These are phyloP conservation scores for Xylaria acuta DNA, from an alignment of 495 filamentous ascomycete species.

Conservation along the genomic window DNA sequence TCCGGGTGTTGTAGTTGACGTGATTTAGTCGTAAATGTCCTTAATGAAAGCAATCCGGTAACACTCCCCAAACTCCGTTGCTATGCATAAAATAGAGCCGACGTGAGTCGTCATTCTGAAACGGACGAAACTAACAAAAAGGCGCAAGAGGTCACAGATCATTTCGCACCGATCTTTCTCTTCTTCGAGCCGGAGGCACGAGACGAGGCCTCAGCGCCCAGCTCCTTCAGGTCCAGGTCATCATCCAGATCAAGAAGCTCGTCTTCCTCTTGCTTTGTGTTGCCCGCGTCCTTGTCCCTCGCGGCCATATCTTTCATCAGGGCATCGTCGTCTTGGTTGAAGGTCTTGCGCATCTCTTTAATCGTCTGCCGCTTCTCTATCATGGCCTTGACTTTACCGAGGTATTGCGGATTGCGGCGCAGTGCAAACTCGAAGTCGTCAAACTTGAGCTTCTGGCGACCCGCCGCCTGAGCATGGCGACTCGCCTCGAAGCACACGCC, in stretches of 20 bases:
- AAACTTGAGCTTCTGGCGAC: slow-evolving; percentile 94
- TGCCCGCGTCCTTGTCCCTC: slow-evolving; percentile 17
- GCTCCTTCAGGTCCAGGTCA: slow-evolving; percentile 33
- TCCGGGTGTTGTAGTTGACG: not conserved
- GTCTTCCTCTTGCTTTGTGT: slow-evolving; percentile 28
- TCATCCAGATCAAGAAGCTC: slow-evolving; percentile 33
- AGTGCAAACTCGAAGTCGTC: slow-evolving; percentile 96
- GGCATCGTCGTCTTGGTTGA: slow-evolving; percentile 55
- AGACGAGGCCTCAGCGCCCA: slow-evolving; percentile 26
- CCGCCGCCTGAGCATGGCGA: slow-evolving; percentile 77
- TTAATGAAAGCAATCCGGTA: slow-evolving; percentile 36
- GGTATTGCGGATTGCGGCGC: slow-evolving; percentile 79
- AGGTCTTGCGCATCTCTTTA: slow-evolving; percentile 74
- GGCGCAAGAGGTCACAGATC: slow-evolving; percentile 3
- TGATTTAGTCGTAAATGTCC: not conserved
- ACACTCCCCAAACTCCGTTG: slow-evolving; percentile 35
- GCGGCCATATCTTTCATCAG: slow-evolving; percentile 41
- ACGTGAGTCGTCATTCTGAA: slow-evolving; percentile 15
- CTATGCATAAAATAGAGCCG: slow-evolving; percentile 35
- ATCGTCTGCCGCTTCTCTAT: slow-evolving; percentile 80
- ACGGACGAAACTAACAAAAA: not conserved
- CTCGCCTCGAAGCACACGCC: slow-evolving; percentile 89
- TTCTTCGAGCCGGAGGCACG: slow-evolving; percentile 48
- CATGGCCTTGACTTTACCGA: slow-evolving; percentile 89
- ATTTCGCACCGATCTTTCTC: slow-evolving; percentile 43